These are phyloP conservation scores for Gonapodya prolifera DNA, from an alignment of 192 early-diverging fungal species.

Conservation along the genomic window DNA sequence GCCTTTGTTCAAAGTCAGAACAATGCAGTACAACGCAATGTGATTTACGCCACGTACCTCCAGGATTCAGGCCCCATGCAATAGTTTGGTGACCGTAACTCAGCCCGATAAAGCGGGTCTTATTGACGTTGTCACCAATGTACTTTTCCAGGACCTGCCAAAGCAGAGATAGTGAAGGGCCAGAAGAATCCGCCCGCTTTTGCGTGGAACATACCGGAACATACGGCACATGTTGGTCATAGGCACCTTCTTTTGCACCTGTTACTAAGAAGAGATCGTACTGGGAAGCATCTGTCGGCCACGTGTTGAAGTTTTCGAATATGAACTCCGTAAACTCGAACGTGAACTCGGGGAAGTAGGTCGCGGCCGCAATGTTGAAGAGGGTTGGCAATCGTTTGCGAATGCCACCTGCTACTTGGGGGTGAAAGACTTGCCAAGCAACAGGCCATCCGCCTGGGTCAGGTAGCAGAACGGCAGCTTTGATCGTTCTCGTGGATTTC, in stretches of 20 bases:
- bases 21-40: neutral
- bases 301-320: neutral
- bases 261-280: neutral
- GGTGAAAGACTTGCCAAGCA: neutral
- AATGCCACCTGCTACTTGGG: neutral
- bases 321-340: neutral
- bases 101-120: neutral
- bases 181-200: neutral
- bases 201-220: neutral
- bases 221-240: conserved; percentile 3
- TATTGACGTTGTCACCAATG: conserved; percentile 5
- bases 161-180: neutral
- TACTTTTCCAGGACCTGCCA: conserved; percentile 3
- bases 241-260: conserved; percentile 5
- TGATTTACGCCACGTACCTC: neutral
- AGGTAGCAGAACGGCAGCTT: neutral
- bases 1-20: neutral
- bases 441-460: neutral
- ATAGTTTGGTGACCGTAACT: conserved; percentile 1
- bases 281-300: neutral
- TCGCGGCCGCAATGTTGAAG: neutral
- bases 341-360: conserved; percentile 4
- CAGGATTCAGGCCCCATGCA: conserved; percentile 4
- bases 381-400: neutral
- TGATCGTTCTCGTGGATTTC: neutral